These are phyloP conservation scores for Neophaeococcomyces aloes DNA, from an alignment of 2,329 filamentous ascomycete genomes.

Conservation along the genomic window DNA sequence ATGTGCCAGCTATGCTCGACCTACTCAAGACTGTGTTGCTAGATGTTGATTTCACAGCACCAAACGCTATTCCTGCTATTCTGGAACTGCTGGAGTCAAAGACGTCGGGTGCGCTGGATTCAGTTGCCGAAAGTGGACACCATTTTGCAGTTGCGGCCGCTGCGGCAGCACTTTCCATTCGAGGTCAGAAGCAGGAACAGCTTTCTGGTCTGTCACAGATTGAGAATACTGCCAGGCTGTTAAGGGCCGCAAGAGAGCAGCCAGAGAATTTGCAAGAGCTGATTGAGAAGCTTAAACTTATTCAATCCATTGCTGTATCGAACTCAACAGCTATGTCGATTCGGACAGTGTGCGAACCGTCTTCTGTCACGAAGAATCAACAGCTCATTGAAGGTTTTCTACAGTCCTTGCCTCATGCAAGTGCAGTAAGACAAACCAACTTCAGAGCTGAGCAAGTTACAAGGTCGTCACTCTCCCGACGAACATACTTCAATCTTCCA, in stretches of 20 bases:
- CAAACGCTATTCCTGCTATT: conserved; percentile 70
- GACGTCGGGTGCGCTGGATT: conserved; percentile 81
- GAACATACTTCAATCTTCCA: conserved; percentile 84
- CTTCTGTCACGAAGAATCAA: conserved; percentile 61
- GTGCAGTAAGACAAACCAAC: conserved; percentile 27
- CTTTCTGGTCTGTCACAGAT: conserved; percentile 86
- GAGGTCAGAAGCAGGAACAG: conserved; percentile 67
- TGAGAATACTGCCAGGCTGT: conserved; percentile 65
- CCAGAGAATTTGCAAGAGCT: conserved; percentile 62
- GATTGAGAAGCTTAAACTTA: conserved; percentile 71
- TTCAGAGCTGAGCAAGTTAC: conserved; percentile 21
- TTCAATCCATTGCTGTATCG: conserved; percentile 67
- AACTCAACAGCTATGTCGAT: conserved; percentile 59
- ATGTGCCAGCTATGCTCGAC: conserved; percentile 84
- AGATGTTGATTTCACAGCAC: conserved; percentile 81
- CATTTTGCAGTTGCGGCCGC: conserved; percentile 75
- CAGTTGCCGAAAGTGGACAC: conserved; percentile 83
- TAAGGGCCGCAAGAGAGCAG: conserved; percentile 56
- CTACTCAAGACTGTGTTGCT: conserved; percentile 68
- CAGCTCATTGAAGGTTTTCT: conserved; percentile 62
- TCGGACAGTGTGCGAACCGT: conserved; percentile 74
- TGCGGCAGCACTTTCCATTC: conserved; percentile 64
- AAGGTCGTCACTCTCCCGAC: conserved; percentile 39
- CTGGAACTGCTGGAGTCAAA: conserved; percentile 76
- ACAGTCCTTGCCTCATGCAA: conserved; percentile 42